Evolutionary conservation across 192 early-diverging fungal genomes (phyloP).

Genomic region (Gryganskiella cystojenkinii): DNA sequence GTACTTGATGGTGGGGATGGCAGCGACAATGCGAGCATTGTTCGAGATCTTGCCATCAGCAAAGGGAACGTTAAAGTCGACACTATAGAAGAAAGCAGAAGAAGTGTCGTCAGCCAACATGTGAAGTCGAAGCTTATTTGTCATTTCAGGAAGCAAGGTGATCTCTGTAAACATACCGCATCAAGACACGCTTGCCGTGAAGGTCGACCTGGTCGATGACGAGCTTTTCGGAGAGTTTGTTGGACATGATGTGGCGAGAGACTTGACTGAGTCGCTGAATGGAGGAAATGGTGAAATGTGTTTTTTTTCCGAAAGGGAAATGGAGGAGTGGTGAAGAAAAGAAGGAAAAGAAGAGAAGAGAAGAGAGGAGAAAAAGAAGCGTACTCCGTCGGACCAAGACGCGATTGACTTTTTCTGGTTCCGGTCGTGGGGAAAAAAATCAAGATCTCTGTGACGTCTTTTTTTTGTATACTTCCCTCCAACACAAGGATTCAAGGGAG

Average conservation of each 20-base stretch:
- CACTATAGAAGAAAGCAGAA: slow-evolving; percentile 60
- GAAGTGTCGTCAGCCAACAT: not conserved
- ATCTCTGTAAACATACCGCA: slow-evolving; percentile 67
- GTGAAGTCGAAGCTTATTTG: too few relatives aligned
- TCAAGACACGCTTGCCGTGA: slow-evolving; percentile 88
- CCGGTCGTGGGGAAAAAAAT: slow-evolving; percentile 18
- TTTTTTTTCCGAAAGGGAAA: not conserved
- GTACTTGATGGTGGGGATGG: slow-evolving; percentile 94
- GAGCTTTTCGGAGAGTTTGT: slow-evolving; percentile 82
- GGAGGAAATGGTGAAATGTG: slow-evolving; percentile 21
- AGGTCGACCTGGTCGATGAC: slow-evolving; percentile 88
- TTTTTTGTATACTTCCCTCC: not conserved
- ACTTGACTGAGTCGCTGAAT: slow-evolving; percentile 47
- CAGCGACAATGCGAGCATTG: slow-evolving; percentile 96
- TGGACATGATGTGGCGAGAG: slow-evolving; percentile 63
- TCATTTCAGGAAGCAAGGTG: not conserved
- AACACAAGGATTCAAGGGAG: too few relatives aligned
- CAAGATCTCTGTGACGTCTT: not conserved
- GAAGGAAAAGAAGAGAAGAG: slow-evolving; percentile 21
- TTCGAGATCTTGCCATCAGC: slow-evolving; percentile 93
- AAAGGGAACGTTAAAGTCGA: slow-evolving; percentile 99
- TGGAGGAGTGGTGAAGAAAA: slow-evolving; percentile 5
- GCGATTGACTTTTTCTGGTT: slow-evolving; percentile 14
- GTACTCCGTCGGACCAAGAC: not conserved
- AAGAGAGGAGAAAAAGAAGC: slow-evolving; percentile 21